Conservation (phyloP, 129 eudicot genomes). For the Helianthus tuberosus region DNA sequence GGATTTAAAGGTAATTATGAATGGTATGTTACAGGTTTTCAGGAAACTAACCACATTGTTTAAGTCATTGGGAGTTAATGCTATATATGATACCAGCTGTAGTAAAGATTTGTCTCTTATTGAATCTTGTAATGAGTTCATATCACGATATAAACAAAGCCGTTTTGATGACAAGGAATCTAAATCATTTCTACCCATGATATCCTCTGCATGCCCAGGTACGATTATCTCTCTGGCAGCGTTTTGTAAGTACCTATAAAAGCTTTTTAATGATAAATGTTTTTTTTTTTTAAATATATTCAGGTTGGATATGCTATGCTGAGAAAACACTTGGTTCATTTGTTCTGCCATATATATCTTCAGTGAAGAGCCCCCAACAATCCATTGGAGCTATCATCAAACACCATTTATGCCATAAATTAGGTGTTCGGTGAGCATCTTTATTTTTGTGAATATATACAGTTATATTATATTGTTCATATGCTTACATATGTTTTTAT, state of each 20-base stretch:
- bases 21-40: slow-evolving; percentile 60
- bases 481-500: not conserved
- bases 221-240: slow-evolving; percentile 9
- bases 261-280: not conserved
- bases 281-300: not conserved
- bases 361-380: slow-evolving; percentile 99
- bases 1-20: slow-evolving; percentile 2
- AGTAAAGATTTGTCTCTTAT: slow-evolving; percentile 85
- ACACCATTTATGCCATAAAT: slow-evolving; percentile 61
- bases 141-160: slow-evolving; percentile 70
- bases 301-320: slow-evolving; percentile 99
- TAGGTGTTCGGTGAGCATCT: slow-evolving; percentile 59
- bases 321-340: slow-evolving; percentile 96
- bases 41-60: slow-evolving; percentile 84
- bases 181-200: slow-evolving; percentile 67
- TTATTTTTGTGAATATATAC: slow-evolving; percentile 5
- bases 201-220: slow-evolving; percentile 98
- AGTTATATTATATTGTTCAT: not conserved
- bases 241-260: not conserved
- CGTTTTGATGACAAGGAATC: slow-evolving; percentile 44
- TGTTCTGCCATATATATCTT: slow-evolving; percentile 86
- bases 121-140: slow-evolving; percentile 93
- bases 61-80: slow-evolving; percentile 87
- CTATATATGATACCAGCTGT: slow-evolving; percentile 86
- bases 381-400: slow-evolving; percentile 85